These are phyloP conservation scores for Boletellus emodensis DNA, from an alignment of 768 basidiomycete species.

Conservation along the genomic window DNA sequence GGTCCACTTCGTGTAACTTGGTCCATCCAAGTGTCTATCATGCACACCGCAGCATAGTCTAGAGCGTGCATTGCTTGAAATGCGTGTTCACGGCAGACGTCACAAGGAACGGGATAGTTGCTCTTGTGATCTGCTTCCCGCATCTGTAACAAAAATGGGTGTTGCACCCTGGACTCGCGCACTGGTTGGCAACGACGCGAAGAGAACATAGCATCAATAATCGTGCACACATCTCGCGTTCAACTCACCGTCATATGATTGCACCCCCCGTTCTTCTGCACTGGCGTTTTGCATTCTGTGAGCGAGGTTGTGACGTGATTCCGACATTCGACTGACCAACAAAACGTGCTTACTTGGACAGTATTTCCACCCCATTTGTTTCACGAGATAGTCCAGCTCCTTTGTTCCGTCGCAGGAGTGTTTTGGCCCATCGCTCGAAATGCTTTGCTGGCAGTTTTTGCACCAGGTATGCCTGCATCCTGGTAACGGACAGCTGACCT, in stretches of 20 bases:
- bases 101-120: conserved; percentile 30
- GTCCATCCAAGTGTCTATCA: no score
- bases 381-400: conserved; percentile 50
- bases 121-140: conserved; percentile 43
- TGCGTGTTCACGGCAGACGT: conserved; percentile 31
- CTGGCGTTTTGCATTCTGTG: conserved; percentile 42
- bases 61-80: conserved; percentile 33
- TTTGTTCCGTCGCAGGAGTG: conserved; percentile 57
- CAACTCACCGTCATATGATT: conserved; percentile 56
- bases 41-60: neutral
- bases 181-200: conserved; percentile 30
- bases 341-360: conserved; percentile 46
- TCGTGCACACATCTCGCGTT: neutral
- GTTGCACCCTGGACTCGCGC: conserved; percentile 50
- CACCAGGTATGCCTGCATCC: conserved; percentile 56
- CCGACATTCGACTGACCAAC: neutral
- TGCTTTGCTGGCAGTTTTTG: conserved; percentile 48
- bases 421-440: conserved; percentile 29
- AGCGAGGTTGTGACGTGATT: neutral
- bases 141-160: conserved; percentile 55
- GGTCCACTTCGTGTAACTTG: no score
- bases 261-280: conserved; percentile 52
- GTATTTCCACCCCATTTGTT: conserved; percentile 53
- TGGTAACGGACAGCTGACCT: conserved; percentile 47
- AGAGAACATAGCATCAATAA: neutral